Conservation (phyloP, 176 grass and related monocot genomes). For the Lolium perenne region DNA sequence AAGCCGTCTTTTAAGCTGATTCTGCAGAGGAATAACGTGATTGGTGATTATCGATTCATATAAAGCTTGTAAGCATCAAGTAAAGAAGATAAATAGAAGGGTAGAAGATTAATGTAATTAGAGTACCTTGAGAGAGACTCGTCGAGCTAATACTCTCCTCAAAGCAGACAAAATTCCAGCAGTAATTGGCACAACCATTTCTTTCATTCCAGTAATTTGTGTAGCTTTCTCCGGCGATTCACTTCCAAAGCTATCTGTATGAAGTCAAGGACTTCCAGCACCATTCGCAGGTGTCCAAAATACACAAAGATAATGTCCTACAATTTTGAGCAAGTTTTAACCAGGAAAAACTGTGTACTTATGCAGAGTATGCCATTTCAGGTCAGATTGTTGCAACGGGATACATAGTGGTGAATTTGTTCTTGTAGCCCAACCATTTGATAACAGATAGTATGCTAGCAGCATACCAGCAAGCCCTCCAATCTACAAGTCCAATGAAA, state of each 20-base stretch:
- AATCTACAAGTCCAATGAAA: slow-evolving; percentile 60
- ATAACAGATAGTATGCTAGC: slow-evolving; percentile 89
- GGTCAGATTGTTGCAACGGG: slow-evolving; percentile 44
- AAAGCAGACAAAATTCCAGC: slow-evolving; percentile 96
- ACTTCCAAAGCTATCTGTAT: slow-evolving; percentile 84
- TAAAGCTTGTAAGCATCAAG: slow-evolving; percentile 29
- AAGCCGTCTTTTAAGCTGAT: slow-evolving; percentile 96
- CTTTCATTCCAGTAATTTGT: slow-evolving; percentile 70
- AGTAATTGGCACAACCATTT: slow-evolving; percentile 78
- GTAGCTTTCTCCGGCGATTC: slow-evolving; percentile 62
- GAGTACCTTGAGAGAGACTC: slow-evolving; percentile 91
- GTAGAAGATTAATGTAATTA: slow-evolving; percentile 28
- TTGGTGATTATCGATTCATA: slow-evolving; percentile 27
- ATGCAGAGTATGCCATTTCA: slow-evolving; percentile 31
- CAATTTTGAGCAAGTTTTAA: slow-evolving; percentile 6
- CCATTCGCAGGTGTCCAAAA: slow-evolving; percentile 21
- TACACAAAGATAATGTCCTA: background rate
- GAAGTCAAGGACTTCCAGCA: slow-evolving; percentile 57
- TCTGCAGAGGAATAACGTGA: slow-evolving; percentile 58
- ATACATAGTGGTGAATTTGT: slow-evolving; percentile 93
- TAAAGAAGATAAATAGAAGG: slow-evolving; percentile 18
- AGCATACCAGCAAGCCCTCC: slow-evolving; percentile 93
- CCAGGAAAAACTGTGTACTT: slow-evolving; percentile 19
- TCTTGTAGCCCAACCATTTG: slow-evolving; percentile 85
- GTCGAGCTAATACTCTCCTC: slow-evolving; percentile 91